Evolutionary conservation across 225 moss, liverwort and hornwort genomes (phyloP).

Genomic region (Ulota crispa): DNA sequence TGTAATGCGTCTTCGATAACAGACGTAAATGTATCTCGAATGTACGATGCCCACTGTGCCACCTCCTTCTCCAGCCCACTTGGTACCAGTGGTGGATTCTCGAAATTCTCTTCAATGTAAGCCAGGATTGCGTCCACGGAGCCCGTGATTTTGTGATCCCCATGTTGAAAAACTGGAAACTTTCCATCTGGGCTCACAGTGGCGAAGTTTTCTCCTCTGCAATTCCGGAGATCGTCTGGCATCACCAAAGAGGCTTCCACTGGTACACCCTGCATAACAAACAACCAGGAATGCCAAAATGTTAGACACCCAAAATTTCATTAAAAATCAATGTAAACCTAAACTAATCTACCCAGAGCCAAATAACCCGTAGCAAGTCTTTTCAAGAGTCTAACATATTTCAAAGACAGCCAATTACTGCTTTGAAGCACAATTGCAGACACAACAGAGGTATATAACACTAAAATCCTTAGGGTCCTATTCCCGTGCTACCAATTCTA

Average conservation of each 20-base stretch:
- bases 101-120: slow-evolving; percentile 69
- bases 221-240: slow-evolving; percentile 47
- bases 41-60: slow-evolving; percentile 65
- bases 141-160: slow-evolving; percentile 61
- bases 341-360: neutral
- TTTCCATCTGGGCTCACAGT: slow-evolving; percentile 41
- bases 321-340: neutral
- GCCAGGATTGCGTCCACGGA: slow-evolving; percentile 65
- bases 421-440: neutral
- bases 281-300: neutral
- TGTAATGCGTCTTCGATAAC: slow-evolving; percentile 59
- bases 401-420: too few species aligned
- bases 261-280: slow-evolving; percentile 35
- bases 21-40: slow-evolving; percentile 65
- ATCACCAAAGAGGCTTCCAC: slow-evolving; percentile 56
- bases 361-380: neutral
- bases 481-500: neutral
- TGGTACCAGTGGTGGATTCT: slow-evolving; percentile 63
- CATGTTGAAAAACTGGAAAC: slow-evolving; percentile 72
- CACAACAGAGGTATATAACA: neutral
- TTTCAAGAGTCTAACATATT: neutral
- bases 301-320: neutral
- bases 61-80: slow-evolving; percentile 54
- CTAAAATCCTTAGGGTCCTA: neutral
- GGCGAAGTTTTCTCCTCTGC: slow-evolving; percentile 27